phyloP scores from a whole-genome alignment of 306 rosid species.

The Albizia julibrissin region DNA sequence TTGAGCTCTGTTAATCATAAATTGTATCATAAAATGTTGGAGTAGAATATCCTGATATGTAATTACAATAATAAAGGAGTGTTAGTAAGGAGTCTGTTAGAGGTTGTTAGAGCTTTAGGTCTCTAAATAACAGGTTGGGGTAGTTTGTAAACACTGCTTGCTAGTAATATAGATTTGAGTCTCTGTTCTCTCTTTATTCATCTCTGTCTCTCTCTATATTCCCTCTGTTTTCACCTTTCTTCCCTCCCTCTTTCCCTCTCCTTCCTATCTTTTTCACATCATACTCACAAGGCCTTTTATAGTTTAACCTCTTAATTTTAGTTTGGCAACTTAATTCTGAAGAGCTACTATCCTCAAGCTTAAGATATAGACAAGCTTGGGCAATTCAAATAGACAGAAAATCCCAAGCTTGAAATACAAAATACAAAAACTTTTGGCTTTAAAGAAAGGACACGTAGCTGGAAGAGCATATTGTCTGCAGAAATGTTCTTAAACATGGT shows the following conservation, averaged over 20 bases:
- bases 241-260: neutral
- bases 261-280: neutral
- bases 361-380: neutral
- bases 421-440: neutral
- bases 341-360: neutral
- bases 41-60: neutral
- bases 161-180: neutral
- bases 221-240: neutral
- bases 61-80: neutral
- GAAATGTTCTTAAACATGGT: neutral
- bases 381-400: neutral
- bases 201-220: neutral
- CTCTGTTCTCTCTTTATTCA: neutral
- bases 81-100: neutral
- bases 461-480: neutral
- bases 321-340: neutral
- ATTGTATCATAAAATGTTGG: neutral
- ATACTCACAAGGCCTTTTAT: neutral
- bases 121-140: neutral
- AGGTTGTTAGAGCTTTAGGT: neutral
- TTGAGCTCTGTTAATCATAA: neutral
- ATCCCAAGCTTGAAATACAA: neutral
- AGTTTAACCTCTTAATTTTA: neutral
- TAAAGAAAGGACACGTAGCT: neutral
- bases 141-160: neutral